These are phyloP conservation scores for Fusarium bactridioides DNA, from an alignment of 2,329 filamentous ascomycete species.

Conservation along the genomic window DNA sequence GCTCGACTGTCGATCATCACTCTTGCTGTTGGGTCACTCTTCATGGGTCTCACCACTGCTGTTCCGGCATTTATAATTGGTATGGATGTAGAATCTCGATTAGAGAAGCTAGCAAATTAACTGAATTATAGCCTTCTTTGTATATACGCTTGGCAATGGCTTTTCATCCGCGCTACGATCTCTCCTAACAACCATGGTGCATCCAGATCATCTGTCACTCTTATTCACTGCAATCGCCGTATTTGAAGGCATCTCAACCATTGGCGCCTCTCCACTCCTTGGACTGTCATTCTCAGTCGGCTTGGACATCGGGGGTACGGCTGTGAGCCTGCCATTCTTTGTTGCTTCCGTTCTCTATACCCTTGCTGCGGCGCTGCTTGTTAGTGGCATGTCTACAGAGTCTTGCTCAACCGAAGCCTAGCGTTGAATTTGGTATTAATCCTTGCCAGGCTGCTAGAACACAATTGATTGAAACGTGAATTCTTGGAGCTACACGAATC, in stretches of 20 bases:
- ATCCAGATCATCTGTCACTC: not conserved
- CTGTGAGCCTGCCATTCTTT: not conserved
- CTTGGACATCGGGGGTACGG: not conserved
- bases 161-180: not conserved
- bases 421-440: not conserved
- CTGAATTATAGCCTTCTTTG: not conserved
- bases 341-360: not conserved
- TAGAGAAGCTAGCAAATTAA: not conserved
- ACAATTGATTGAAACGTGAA: rapidly evolving
- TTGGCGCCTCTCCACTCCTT: not conserved
- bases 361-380: not conserved
- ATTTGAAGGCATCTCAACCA: not conserved
- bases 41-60: not conserved
- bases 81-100: not conserved
- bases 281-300: not conserved
- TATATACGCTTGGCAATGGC: not conserved
- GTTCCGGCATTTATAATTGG: not conserved
- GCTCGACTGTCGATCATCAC: not conserved
- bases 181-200: not conserved
- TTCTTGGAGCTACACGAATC: rapidly evolving
- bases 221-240: not conserved
- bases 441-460: rapidly evolving
- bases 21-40: not conserved
- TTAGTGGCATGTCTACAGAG: not conserved
- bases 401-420: not conserved